Evolutionary conservation across 2,329 filamentous ascomycete genomes (phyloP).

Genomic region (Stemphylium lycopersici): DNA sequence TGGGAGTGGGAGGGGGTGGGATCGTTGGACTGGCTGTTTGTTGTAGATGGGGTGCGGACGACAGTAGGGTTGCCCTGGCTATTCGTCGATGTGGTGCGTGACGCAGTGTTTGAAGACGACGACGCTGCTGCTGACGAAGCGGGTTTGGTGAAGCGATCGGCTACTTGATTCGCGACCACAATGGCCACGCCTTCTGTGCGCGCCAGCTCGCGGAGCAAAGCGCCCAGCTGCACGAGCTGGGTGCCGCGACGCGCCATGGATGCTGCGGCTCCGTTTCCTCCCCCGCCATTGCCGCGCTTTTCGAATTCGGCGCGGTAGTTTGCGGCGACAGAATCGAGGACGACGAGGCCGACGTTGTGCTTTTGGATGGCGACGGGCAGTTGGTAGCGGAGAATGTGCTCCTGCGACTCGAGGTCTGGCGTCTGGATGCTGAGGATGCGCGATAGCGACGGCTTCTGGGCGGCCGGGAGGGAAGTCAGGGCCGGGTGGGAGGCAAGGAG

Average conservation of each 20-base stretch:
- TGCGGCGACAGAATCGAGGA: slow-evolving; percentile 90
- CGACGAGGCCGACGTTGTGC: slow-evolving; percentile 77
- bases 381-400: slow-evolving; percentile 92
- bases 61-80: neutral
- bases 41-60: slow-evolving; percentile 15
- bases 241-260: slow-evolving; percentile 74
- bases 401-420: slow-evolving; percentile 90
- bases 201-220: slow-evolving; percentile 77
- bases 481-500: slow-evolving; percentile 72
- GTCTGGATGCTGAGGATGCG: slow-evolving; percentile 80
- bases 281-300: slow-evolving; percentile 50
- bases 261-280: slow-evolving; percentile 43
- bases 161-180: slow-evolving; percentile 94
- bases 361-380: slow-evolving; percentile 82
- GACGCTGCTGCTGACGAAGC: slow-evolving; percentile 15
- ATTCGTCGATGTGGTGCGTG: slow-evolving; percentile 26
- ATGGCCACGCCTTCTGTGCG: slow-evolving; percentile 76
- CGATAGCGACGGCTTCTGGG: slow-evolving; percentile 69
- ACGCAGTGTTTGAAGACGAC: slow-evolving; percentile 30
- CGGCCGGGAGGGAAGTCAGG: slow-evolving; percentile 55
- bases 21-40: slow-evolving; percentile 33
- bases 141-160: slow-evolving; percentile 73
- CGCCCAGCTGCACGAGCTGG: slow-evolving; percentile 78
- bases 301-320: slow-evolving; percentile 95
- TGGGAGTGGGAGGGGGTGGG: slow-evolving; percentile 23